Percentiles rank a stretch among this genome's conserved stretches.
These are phyloP conservation scores for Orbilia javanica DNA, from an alignment of 2,329 filamentous ascomycete species.

Conservation along the genomic window DNA sequence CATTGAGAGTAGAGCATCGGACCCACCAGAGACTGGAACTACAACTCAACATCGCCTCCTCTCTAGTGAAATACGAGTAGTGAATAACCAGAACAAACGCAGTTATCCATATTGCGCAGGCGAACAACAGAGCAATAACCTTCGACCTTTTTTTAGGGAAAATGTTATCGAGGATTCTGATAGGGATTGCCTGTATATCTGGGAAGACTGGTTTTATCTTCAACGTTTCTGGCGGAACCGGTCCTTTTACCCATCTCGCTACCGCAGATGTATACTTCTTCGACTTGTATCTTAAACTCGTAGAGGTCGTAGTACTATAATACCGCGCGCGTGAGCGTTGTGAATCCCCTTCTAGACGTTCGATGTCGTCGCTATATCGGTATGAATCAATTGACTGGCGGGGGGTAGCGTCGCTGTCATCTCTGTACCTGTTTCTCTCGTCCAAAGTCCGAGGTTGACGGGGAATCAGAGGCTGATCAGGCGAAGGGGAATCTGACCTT, in stretches of 20 bases:
- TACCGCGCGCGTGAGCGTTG: constrained; percentile 45
- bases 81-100: constrained; percentile 78
- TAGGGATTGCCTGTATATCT: constrained; percentile 75
- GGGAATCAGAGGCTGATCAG: constrained; percentile 53
- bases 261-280: constrained; percentile 42
- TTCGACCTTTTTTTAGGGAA: constrained; percentile 59
- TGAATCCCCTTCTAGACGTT: constrained; percentile 51
- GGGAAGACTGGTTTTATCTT: constrained; percentile 75
- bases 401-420: constrained; percentile 18
- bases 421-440: constrained; percentile 30
- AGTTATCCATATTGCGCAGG: constrained; percentile 76
- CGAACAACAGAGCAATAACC: constrained; percentile 71
- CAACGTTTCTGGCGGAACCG: constrained; percentile 69
- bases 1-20: constrained; percentile 57
- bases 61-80: constrained; percentile 72
- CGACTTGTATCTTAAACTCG: constrained; percentile 38
- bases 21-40: constrained; percentile 76
- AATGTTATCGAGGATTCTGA: constrained; percentile 74
- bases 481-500: constrained; percentile 59
- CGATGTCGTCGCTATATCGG: constrained; percentile 54
- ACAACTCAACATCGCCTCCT: constrained; percentile 73
- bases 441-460: constrained; percentile 9
- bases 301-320: constrained; percentile 42
- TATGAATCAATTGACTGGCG: constrained; percentile 12
- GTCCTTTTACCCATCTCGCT: constrained; percentile 66